Percentiles rank a stretch among this genome's conserved stretches.
These are phyloP conservation scores for Aeschynomene evenia DNA, from an alignment of 306 rosid genomes.

Conservation along the genomic window DNA sequence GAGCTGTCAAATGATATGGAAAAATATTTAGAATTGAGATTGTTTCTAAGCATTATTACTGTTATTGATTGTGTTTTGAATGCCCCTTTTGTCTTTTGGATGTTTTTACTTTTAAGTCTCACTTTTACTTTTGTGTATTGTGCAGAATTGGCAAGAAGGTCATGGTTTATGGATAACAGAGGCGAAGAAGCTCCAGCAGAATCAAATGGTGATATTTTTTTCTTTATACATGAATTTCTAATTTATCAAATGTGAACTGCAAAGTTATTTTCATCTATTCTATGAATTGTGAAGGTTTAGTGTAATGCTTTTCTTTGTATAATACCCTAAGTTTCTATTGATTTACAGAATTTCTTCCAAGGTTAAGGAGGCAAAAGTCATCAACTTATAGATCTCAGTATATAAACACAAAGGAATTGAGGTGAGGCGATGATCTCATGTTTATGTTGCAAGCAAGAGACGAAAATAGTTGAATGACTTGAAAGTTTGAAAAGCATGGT, in stretches of 20 bases:
- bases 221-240: background rate
- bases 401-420: constrained; percentile 74
- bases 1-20: constrained; percentile 3
- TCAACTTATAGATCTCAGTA: constrained; percentile 91
- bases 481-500: constrained; percentile 14
- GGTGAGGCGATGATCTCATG: constrained; percentile 45
- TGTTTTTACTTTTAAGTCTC: constrained; percentile 17
- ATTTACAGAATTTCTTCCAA: constrained; percentile 59
- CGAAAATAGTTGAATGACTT: constrained; percentile 16
- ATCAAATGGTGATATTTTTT: constrained; percentile 37
- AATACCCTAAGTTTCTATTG: constrained; percentile 19
- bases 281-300: background rate
- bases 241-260: constrained; percentile 14
- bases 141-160: constrained; percentile 40
- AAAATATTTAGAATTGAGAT: constrained; percentile 2
- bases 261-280: constrained; percentile 14
- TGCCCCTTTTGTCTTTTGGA: constrained; percentile 12
- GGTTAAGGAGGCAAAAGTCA: constrained; percentile 81
- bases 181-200: constrained; percentile 25
- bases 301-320: constrained; percentile 5
- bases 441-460: constrained; percentile 16
- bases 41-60: background rate
- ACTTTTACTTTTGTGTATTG: constrained; percentile 27
- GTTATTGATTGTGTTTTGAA: background rate
- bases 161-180: constrained; percentile 30